A percentile compares a stretch with the other conserved stretches of the same genome.
Conservation (phyloP, 768 basidiomycete genomes). For the Lactarius psammicola region DNA sequence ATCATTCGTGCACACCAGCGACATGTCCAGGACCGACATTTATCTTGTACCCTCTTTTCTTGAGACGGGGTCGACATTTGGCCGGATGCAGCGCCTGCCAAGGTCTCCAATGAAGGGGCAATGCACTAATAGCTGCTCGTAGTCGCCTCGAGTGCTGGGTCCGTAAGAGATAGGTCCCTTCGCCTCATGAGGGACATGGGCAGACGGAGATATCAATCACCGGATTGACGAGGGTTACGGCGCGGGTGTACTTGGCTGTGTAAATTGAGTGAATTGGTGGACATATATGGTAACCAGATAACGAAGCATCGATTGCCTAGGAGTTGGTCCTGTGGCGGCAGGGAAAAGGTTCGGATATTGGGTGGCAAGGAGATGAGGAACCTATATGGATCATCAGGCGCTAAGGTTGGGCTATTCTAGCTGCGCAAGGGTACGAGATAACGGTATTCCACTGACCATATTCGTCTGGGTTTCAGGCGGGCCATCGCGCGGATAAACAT, state of each 20-base stretch:
- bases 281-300: not conserved
- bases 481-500: not conserved
- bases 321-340: not conserved
- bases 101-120: not conserved
- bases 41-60: not conserved
- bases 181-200: not conserved
- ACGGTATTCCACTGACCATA: not conserved
- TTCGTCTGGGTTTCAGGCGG: not conserved
- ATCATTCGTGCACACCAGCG: not conserved
- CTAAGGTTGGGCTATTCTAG: not conserved
- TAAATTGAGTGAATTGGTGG: not conserved
- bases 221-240: not conserved
- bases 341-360: conserved; percentile 1
- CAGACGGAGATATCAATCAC: not conserved
- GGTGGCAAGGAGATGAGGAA: not conserved
- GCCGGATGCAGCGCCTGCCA: not conserved
- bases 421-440: not conserved
- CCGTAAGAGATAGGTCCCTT: not conserved
- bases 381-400: not conserved
- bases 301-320: not conserved
- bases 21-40: not conserved
- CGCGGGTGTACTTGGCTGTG: not conserved
- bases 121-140: not conserved
- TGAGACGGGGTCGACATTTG: not conserved
- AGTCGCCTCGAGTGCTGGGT: not conserved